These are phyloP conservation scores for Gloeophyllum trabeum DNA, from an alignment of 768 basidiomycete species.

Conservation along the genomic window DNA sequence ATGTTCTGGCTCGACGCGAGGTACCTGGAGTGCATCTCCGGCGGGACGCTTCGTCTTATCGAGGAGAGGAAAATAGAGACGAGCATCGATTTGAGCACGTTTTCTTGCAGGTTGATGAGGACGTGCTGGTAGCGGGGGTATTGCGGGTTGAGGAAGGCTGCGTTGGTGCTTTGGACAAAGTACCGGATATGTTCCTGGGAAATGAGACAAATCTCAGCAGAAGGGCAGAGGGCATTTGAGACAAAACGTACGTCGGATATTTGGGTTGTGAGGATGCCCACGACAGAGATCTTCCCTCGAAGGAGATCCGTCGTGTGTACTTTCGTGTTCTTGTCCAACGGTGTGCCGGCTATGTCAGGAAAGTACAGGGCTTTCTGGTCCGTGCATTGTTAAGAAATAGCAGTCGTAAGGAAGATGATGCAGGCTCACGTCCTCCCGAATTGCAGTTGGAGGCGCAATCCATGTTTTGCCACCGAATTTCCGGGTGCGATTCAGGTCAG, in stretches of 20 bases:
- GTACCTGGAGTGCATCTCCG: constrained; percentile 56
- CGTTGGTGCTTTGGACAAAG: constrained; percentile 28
- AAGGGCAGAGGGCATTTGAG: not conserved
- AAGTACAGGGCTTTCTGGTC: constrained; percentile 83
- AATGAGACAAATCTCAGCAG: constrained; percentile 1
- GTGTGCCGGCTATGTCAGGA: constrained; percentile 72
- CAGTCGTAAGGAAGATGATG: not conserved
- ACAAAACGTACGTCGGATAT: constrained; percentile 66
- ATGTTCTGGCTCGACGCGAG: constrained; percentile 76
- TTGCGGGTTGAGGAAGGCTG: constrained; percentile 5
- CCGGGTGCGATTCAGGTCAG: constrained; percentile 73
- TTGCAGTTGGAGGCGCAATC: constrained; percentile 83
- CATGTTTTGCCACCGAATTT: constrained; percentile 89
- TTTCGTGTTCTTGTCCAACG: constrained; percentile 39
- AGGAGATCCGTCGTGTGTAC: constrained; percentile 74
- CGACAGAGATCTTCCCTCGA: constrained; percentile 62
- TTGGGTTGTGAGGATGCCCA: constrained; percentile 75
- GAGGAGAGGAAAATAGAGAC: constrained; percentile 76
- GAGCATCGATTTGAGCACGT: constrained; percentile 83
- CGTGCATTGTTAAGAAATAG: not conserved
- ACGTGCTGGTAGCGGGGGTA: constrained; percentile 61
- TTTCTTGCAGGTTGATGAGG: constrained; percentile 92
- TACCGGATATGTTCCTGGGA: constrained; percentile 59
- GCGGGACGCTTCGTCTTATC: constrained; percentile 56
- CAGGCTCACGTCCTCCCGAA: constrained; percentile 75